Conservation (phyloP, 768 basidiomycete species). For the Mycena floridula region DNA sequence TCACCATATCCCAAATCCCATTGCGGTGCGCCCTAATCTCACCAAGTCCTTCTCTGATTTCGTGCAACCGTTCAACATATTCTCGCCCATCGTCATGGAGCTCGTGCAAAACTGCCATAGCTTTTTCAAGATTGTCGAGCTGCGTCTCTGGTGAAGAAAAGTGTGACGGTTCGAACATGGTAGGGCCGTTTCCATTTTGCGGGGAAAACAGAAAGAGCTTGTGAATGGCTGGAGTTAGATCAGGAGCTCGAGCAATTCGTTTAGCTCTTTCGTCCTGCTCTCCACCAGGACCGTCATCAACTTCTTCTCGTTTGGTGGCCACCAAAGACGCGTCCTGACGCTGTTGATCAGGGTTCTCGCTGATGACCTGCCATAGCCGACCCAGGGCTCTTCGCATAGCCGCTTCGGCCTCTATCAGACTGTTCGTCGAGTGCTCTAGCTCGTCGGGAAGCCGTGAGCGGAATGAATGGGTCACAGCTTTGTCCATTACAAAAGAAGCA, state of each 20-base stretch:
- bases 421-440: conserved; percentile 76
- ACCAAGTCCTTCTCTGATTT: conserved; percentile 77
- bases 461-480: conserved; percentile 77
- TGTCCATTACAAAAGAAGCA: conserved; percentile 83
- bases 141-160: conserved; percentile 64
- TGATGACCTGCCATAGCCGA: conserved; percentile 75
- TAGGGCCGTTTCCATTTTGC: conserved; percentile 34
- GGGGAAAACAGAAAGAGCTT: conserved; percentile 59
- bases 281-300: conserved; percentile 38
- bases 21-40: conserved; percentile 67
- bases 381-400: conserved; percentile 69
- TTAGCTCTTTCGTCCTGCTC: conserved; percentile 29
- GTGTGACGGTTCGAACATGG: conserved; percentile 53
- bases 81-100: conserved; percentile 84
- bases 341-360: conserved; percentile 64
- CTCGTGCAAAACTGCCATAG: conserved; percentile 66
- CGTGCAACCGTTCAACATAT: conserved; percentile 78
- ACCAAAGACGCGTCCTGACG: conserved; percentile 39
- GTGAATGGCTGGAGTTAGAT: conserved; percentile 57
- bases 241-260: conserved; percentile 55
- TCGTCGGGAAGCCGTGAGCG: conserved; percentile 74
- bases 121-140: conserved; percentile 66
- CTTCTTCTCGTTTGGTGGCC: conserved; percentile 65
- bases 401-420: conserved; percentile 79
- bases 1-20: conserved; percentile 70